Base-by-base conservation (phyloP, 257 asterid species). In the Solanum chilense region DNA sequence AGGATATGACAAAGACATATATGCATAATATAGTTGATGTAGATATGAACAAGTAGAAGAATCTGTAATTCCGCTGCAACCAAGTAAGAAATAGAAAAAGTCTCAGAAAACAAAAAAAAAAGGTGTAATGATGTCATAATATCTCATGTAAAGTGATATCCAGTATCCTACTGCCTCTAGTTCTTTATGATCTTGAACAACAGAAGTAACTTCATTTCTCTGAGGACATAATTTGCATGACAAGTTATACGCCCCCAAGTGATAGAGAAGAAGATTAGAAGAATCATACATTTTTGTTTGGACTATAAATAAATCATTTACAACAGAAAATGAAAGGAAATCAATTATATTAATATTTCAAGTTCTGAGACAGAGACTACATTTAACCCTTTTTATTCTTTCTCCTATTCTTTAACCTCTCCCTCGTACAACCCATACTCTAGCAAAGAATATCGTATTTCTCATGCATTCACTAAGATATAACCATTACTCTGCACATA, bases 31-130 rank as follows among this genome's bases (percentile, higher is more conserved):
- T 92, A 31, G 97, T 93, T 74, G 98, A 93, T 13, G 99, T 95
- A 84, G 94, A 91, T 89, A 95, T 93, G 89, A 95, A 96, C 98
- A 95, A 89, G 92, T 91, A 96, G 94, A 94, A 96, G 94, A 94
- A 96, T 80, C 96, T 92, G 85, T 95, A 96, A 89, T 95, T 96
- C 70, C 99, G 95, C 99, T 96, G 98, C 93, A 93, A 86, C 74
- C 60, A 86, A 31, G 52, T 44, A 20, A 29, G 45, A 49, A 81
- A 82, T 35, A 83, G n/a, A 83, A 84, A 76, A 52, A 85, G 31
- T 29, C 11, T 33, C 74, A 66, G 44, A 27, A 49, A 81, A 35
- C 2, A 29, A 81, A 18, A 35, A n/a, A 7, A 76, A 14, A 81
- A 18, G 45, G 85, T 18, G 29, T 62, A 29, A 81, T 29, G 69